A percentile compares a stretch with the other conserved stretches of the same genome.
Conservation (phyloP, 805 yeast species). For the Candida hungchunana region DNA sequence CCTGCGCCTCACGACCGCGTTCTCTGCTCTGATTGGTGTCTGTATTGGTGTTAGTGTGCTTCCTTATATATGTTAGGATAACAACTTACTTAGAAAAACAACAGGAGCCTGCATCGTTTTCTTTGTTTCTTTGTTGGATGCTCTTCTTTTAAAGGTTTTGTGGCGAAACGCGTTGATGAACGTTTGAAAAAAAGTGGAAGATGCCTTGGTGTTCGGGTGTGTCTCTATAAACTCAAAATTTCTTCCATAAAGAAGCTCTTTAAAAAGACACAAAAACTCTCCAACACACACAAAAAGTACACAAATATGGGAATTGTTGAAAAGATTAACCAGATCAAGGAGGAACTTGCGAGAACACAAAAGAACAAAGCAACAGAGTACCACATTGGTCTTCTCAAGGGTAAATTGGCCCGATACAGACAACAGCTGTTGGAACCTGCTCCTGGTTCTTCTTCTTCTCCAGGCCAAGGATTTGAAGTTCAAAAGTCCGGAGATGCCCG, state of each 20-base stretch:
- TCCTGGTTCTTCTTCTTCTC: slow-evolving; percentile 58
- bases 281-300: background rate
- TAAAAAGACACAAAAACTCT: background rate
- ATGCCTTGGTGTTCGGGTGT: background rate
- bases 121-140: background rate
- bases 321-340: slow-evolving; percentile 15
- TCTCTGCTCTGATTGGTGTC: slow-evolving; percentile 89
- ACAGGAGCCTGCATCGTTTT: slow-evolving; percentile 74
- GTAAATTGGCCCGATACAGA: slow-evolving; percentile 88
- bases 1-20: slow-evolving; percentile 95
- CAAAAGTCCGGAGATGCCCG: slow-evolving; percentile 95
- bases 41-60: slow-evolving; percentile 3
- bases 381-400: slow-evolving; percentile 90
- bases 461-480: slow-evolving; percentile 88
- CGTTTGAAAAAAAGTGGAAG: background rate
- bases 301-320: slow-evolving; percentile 5
- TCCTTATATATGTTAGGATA: background rate
- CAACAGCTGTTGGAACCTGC: slow-evolving; percentile 90
- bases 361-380: slow-evolving; percentile 98
- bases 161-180: background rate
- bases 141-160: no score
- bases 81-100: slow-evolving; percentile 56
- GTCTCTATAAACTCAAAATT: background rate
- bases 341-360: slow-evolving; percentile 91
- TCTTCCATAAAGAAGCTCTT: no score